These are phyloP conservation scores for Homolaphlyctis polyrhiza DNA, from an alignment of 371 early-diverging fungal genomes.

Conservation along the genomic window DNA sequence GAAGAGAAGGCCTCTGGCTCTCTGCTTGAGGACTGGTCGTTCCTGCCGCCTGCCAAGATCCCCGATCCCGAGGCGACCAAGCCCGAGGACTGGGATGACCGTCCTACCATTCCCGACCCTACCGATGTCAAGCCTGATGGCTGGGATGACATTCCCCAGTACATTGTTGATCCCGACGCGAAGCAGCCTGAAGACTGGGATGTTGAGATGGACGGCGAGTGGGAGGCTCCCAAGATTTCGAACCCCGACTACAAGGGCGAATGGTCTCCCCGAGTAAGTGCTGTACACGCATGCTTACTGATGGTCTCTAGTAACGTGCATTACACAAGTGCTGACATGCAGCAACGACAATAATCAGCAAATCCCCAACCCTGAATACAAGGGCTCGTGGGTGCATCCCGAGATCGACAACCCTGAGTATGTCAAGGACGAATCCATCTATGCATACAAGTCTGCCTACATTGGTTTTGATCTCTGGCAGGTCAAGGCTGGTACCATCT, in stretches of 20 bases:
- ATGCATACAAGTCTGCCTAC: constrained; percentile 25
- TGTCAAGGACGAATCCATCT: constrained; percentile 16
- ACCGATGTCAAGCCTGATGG: constrained; percentile 81
- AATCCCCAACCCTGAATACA: constrained; percentile 39
- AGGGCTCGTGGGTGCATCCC: constrained; percentile 37
- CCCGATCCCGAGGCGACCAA: constrained; percentile 79
- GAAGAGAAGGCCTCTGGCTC: constrained; percentile 58
- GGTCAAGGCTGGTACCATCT: constrained; percentile 35
- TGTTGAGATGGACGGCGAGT: constrained; percentile 68
- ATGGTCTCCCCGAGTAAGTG: constrained; percentile 25
- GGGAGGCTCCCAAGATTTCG: constrained; percentile 66
- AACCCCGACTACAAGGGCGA: constrained; percentile 81
- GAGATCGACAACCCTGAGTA: constrained; percentile 34
- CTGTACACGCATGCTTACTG: not conserved
- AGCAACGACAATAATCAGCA: constrained; percentile 9
- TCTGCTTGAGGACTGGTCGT: constrained; percentile 79
- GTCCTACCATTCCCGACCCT: constrained; percentile 80
- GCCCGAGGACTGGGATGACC: constrained; percentile 92
- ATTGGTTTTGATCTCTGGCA: constrained; percentile 47
- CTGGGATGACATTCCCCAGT: constrained; percentile 49
- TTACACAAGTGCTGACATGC: not conserved
- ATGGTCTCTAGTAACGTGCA: not conserved
- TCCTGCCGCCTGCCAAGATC: constrained; percentile 81
- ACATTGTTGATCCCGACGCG: constrained; percentile 79
- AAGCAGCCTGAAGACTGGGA: constrained; percentile 89